phyloP scores from a whole-genome alignment of 331 rosid species.

The Malus hybrid region DNA sequence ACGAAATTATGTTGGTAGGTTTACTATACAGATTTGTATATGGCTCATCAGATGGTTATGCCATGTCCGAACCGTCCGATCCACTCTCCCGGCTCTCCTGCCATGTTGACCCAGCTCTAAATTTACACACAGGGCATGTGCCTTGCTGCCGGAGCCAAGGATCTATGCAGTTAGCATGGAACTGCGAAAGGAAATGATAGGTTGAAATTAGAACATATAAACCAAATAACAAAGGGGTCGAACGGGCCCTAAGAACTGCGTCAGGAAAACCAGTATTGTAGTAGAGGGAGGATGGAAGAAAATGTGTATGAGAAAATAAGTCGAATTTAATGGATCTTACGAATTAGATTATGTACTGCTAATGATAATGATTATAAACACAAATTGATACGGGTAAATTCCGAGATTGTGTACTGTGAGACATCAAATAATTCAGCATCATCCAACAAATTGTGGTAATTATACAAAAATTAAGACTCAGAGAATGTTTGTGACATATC shows the following conservation, averaged over 20 bases:
- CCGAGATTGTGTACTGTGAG: neutral
- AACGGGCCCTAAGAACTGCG: conserved; percentile 10
- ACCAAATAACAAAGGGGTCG: no score
- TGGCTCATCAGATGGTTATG: neutral
- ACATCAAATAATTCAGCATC: neutral
- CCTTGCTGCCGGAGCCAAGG: conserved; percentile 6
- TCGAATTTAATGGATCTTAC: neutral
- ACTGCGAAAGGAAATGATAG: no score
- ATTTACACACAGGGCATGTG: conserved; percentile 38
- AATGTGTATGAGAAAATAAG: neutral
- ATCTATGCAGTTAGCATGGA: conserved; percentile 65
- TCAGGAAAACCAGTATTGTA: no score
- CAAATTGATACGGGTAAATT: neutral
- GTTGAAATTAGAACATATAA: no score
- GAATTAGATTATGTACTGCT: neutral
- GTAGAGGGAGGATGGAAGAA: no score
- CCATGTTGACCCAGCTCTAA: conserved; percentile 45
- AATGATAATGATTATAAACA: neutral
- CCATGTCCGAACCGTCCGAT: conserved; percentile 36
- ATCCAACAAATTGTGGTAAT: neutral
- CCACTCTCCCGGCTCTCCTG: conserved; percentile 43
- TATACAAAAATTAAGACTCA: neutral
- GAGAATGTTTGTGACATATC: neutral
- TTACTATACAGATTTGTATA: neutral
- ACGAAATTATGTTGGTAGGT: neutral